Conservation (phyloP, 2,329 filamentous ascomycete genomes). For the Gaeumannomyces tritici region DNA sequence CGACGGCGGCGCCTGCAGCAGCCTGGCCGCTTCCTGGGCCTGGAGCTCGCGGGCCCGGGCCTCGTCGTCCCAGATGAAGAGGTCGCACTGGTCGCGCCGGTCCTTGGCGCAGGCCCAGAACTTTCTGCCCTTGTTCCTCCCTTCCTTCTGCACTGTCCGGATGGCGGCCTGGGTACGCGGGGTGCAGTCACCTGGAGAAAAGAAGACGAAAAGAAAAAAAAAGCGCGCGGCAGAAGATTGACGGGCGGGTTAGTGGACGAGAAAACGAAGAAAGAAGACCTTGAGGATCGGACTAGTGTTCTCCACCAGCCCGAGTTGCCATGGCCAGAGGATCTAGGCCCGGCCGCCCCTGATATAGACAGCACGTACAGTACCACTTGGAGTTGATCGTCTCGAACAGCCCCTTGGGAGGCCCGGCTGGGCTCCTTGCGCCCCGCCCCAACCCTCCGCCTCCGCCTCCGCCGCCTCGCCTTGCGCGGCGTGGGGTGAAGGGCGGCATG, state of each 20-base stretch:
- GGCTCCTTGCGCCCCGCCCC: not conserved
- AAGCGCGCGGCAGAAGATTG: no score
- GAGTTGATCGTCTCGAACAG: not conserved
- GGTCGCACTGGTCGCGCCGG: conserved; percentile 23
- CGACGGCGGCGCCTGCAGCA: not conserved
- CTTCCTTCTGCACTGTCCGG: conserved; percentile 26
- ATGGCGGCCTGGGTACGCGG: conserved; percentile 26
- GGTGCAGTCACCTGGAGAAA: conserved; percentile 28
- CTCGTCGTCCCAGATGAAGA: conserved; percentile 35
- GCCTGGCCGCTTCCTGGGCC: not conserved
- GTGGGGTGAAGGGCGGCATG: not conserved
- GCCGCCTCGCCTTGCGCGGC: no score
- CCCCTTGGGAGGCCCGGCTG: not conserved
- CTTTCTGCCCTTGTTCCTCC: conserved; percentile 27
- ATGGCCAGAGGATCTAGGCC: no score
- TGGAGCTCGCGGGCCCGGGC: conserved; percentile 19
- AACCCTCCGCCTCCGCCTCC: no score
- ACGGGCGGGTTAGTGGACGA: no score
- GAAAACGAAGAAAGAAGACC: no score
- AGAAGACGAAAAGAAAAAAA: no score
- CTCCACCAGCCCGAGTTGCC: no score
- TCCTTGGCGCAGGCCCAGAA: conserved; percentile 31
- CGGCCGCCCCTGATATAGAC: not conserved
- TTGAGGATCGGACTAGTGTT: no score
- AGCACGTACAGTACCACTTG: not conserved